Percentiles rank a stretch among this genome's conserved stretches.
These are phyloP conservation scores for Pholiota molesta DNA, from an alignment of 768 basidiomycete species.

Conservation along the genomic window DNA sequence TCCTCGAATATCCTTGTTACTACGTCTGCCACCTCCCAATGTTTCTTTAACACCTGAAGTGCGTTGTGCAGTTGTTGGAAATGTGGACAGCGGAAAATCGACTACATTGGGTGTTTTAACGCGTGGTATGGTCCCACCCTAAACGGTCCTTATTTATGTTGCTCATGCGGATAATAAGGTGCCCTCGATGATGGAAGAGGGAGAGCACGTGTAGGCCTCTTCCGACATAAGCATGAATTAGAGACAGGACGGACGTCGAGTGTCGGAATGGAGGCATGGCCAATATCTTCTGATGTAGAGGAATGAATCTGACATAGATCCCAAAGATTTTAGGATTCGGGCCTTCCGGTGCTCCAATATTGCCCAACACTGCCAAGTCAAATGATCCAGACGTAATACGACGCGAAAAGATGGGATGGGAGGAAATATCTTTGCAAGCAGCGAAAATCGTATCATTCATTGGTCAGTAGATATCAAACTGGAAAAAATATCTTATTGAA, in stretches of 20 bases:
- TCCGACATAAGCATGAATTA: constrained; percentile 96
- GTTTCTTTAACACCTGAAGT: constrained; percentile 88
- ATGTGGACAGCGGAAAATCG: constrained; percentile 93
- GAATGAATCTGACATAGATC: constrained; percentile 2
- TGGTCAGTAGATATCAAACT: constrained; percentile 40
- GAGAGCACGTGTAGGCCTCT: constrained; percentile 83
- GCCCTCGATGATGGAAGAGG: constrained; percentile 82
- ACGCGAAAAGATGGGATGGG: constrained; percentile 92
- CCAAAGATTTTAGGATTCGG: constrained; percentile 86
- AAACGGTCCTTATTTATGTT: background rate
- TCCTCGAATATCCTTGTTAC: constrained; percentile 60
- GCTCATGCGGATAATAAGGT: constrained; percentile 40
- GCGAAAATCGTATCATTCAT: constrained; percentile 96
- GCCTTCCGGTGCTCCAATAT: constrained; percentile 73
- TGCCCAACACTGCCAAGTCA: constrained; percentile 63
- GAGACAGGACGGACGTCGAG: constrained; percentile 95
- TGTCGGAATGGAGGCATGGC: constrained; percentile 91
- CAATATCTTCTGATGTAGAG: background rate
- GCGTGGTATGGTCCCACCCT: constrained; percentile 56
- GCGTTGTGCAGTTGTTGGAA: constrained; percentile 94
- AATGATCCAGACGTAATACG: constrained; percentile 66
- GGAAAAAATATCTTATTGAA: background rate
- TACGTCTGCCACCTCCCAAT: constrained; percentile 76
- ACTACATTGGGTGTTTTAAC: constrained; percentile 95
- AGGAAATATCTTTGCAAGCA: constrained; percentile 86